phyloP scores from a whole-genome alignment of 148 eudicot genomes.

The Talinum fruticosum region DNA sequence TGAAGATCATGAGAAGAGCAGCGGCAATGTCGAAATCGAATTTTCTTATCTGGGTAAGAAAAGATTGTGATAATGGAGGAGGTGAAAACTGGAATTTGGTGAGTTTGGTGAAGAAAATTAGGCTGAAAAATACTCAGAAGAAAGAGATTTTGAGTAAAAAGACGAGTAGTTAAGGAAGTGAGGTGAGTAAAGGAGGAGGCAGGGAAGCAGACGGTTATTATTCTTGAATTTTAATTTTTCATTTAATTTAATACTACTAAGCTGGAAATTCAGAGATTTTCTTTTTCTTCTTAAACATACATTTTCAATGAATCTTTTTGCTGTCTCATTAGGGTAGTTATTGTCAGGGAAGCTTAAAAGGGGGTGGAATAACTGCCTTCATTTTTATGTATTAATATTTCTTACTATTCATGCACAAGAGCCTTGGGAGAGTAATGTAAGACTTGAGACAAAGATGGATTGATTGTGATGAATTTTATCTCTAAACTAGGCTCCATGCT shows the following conservation, averaged over 20 bases:
- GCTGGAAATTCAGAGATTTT: not conserved
- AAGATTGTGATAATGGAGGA: conserved; percentile 9
- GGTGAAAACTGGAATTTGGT: conserved; percentile 17
- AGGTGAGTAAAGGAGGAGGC: conserved; percentile 20
- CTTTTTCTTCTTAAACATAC: not conserved
- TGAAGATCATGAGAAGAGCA: conserved; percentile 22
- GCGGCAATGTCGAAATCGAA: not conserved
- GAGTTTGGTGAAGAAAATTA: conserved; percentile 25
- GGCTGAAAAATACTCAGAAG: not conserved
- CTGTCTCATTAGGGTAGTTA: conserved; percentile 11
- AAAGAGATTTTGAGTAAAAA: conserved; percentile 12
- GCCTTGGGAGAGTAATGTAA: conserved; percentile 3
- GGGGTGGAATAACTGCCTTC: conserved; percentile 10
- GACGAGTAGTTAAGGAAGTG: conserved; percentile 37
- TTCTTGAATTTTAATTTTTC: not conserved
- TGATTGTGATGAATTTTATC: too few relatives aligned
- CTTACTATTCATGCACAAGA: conserved; percentile 15
- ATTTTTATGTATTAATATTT: conserved; percentile 4
- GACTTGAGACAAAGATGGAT: not conserved
- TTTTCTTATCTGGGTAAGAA: conserved; percentile 17
- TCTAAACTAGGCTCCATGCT: too few relatives aligned
- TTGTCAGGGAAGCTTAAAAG: conserved; percentile 17
- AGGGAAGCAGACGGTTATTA: conserved; percentile 21
- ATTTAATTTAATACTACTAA: not conserved
- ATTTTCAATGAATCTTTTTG: conserved; percentile 11